Percentiles rank a stretch among this genome's conserved stretches.
These are phyloP conservation scores for Knoxia roxburghii DNA, from an alignment of 257 asterid genomes.

Conservation along the genomic window DNA sequence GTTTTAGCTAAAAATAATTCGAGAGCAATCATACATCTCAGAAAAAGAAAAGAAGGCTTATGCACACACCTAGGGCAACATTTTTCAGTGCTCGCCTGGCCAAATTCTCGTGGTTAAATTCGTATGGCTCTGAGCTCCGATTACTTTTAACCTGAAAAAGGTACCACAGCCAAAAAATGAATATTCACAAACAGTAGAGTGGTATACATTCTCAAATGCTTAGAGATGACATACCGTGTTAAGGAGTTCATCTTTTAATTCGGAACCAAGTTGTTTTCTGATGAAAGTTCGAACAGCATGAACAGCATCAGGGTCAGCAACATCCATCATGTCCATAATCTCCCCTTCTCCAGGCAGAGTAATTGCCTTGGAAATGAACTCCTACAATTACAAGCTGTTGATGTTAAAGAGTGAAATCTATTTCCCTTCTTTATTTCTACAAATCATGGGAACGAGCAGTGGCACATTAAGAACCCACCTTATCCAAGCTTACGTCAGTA, in stretches of 20 bases:
- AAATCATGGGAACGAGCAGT: not conserved
- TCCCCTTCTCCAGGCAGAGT: constrained; percentile 79
- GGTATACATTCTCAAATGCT: not conserved
- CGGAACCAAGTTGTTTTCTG: constrained; percentile 69
- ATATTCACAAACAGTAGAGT: not conserved
- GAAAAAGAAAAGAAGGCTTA: not conserved
- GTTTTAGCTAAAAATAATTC: constrained; percentile 6
- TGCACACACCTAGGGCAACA: constrained; percentile 54
- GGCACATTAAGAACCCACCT: constrained; percentile 31
- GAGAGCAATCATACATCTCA: not conserved
- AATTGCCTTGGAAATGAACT: constrained; percentile 76
- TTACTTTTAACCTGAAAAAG: constrained; percentile 46
- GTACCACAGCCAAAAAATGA: constrained; percentile 1
- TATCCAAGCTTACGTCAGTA: constrained; percentile 53
- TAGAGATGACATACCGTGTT: constrained; percentile 35
- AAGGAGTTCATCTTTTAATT: constrained; percentile 51
- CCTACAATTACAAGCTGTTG: constrained; percentile 31
- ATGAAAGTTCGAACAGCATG: constrained; percentile 65
- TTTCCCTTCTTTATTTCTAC: not conserved
- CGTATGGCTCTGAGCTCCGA: constrained; percentile 53
- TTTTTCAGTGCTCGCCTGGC: constrained; percentile 80
- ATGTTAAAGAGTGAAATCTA: constrained; percentile 8
- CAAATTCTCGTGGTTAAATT: constrained; percentile 60
- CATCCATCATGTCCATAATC: constrained; percentile 81
- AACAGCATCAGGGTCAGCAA: constrained; percentile 92